Base-by-base conservation (phyloP, 345 rosid species). In the Populus pruinosa region DNA sequence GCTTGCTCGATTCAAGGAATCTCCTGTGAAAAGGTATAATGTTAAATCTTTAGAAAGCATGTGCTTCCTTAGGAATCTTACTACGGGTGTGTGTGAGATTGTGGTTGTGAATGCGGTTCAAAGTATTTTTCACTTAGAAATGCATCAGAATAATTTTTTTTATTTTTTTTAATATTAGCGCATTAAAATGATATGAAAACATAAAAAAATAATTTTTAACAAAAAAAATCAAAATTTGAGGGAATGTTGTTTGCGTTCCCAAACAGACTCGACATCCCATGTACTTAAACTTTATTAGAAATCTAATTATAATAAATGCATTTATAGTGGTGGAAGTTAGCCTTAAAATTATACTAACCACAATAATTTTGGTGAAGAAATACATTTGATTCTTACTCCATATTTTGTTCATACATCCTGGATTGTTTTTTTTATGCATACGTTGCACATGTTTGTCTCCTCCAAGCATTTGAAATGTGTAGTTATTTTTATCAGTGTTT, bases 1-100 rank as follows among this genome's bases (percentile, higher is more conserved):
- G 93, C 99, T 96, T 84, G 90, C 96, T 14, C 89, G 87, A 65
- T 93, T 91, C 86, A 96, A 91, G 86, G 98, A 93, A 78, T 96
- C 98, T 65, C 81, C 89, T 70, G 87, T 88, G 53, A 84, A 77
- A 79, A 93, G 99, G 99, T 92, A 80, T 36, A 27, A 18, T 68
- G 33, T 49, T 56, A 36, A 36, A 53, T 69, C 29, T 16, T 8
- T 20, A 49, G 10, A n/a, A 56, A 56, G 27, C 47, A 12, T 10
- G 53, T 43, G 38, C 35, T 25, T 56, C 27, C 8, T n/a, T 56
- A 3, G 63, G 27, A n/a, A n/a, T 56, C 29, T 56, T n/a, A 9
- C 63, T n/a, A 23, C 25, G 14, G 33, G 33, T 33, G 36, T 33
- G 5, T 33, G 5, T 33, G 36, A 33, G 5, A 33, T 33, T 33